Conservation (phyloP, 768 basidiomycete species). For the Boletus coccyginus region DNA sequence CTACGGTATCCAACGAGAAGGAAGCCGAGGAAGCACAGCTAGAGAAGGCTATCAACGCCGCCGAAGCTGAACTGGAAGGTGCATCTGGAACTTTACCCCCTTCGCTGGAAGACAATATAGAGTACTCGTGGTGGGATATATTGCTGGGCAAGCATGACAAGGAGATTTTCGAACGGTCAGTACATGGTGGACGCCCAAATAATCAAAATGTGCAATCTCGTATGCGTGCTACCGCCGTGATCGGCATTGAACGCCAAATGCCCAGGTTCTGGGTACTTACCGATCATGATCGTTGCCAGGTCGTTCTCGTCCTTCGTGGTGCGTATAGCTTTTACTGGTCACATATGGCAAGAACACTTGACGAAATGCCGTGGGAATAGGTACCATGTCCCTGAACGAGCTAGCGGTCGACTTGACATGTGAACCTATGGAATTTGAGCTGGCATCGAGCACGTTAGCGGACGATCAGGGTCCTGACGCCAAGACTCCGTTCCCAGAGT, state of each 20-base stretch:
- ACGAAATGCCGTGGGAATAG: constrained; percentile 29
- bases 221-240: constrained; percentile 56
- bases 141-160: constrained; percentile 77
- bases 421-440: constrained; percentile 65
- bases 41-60: constrained; percentile 64
- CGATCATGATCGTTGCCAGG: constrained; percentile 69
- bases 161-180: constrained; percentile 75
- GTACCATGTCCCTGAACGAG: constrained; percentile 87
- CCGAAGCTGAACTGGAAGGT: constrained; percentile 59
- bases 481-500: constrained; percentile 37
- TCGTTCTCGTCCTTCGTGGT: constrained; percentile 76
- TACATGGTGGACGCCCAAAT: constrained; percentile 21
- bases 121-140: constrained; percentile 84
- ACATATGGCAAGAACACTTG: not conserved
- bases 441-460: constrained; percentile 38
- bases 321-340: constrained; percentile 8
- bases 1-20: constrained; percentile 39
- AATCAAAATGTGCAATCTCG: constrained; percentile 31
- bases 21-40: constrained; percentile 59
- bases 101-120: constrained; percentile 21
- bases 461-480: constrained; percentile 29
- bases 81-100: constrained; percentile 30
- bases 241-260: constrained; percentile 68
- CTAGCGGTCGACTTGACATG: constrained; percentile 84
- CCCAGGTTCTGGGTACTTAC: constrained; percentile 86